A percentile compares a stretch with the other conserved stretches of the same genome.
Evolutionary conservation across 2,329 filamentous ascomycete genomes (phyloP).

Genomic region (Hansfordia pulvinata): DNA sequence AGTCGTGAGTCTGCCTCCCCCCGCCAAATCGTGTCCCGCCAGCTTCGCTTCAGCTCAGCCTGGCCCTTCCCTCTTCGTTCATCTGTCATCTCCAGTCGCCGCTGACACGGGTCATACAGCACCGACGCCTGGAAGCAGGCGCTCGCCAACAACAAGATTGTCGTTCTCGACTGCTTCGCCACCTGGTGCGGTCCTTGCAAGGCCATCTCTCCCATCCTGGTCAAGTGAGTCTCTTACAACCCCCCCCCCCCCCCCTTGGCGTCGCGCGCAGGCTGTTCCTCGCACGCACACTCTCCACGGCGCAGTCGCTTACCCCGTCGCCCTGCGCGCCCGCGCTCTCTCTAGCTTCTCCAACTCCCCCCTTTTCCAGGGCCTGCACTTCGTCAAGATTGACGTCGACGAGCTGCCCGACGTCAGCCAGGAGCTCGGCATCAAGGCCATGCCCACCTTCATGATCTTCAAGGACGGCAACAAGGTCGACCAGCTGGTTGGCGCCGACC

Average conservation of each 20-base stretch:
- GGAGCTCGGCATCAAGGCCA: conserved; percentile 71
- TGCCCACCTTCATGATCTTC: conserved; percentile 87
- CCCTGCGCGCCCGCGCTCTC: conserved; percentile 7
- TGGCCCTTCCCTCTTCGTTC: not conserved
- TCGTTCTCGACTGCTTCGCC: conserved; percentile 80
- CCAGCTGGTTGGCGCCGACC: conserved; percentile 72
- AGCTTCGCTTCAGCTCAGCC: conserved; percentile 3
- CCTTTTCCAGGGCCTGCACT: conserved; percentile 47
- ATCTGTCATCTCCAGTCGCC: not conserved
- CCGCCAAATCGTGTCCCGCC: not conserved
- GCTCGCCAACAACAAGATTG: conserved; percentile 32
- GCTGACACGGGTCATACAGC: conserved; percentile 5
- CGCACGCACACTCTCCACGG: too few species aligned
- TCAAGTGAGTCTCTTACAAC: conserved; percentile 34
- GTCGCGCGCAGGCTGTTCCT: conserved; percentile 11
- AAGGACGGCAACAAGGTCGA: conserved; percentile 60
- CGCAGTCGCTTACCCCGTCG: too few species aligned
- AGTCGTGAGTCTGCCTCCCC: conserved; percentile 16
- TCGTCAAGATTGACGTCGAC: conserved; percentile 89
- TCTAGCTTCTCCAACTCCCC: conserved; percentile 43
- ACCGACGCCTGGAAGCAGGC: conserved; percentile 15
- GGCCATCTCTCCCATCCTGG: conserved; percentile 66
- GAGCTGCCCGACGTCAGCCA: conserved; percentile 60
- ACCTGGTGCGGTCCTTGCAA: conserved; percentile 95
- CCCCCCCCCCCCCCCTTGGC: conserved; percentile 1